Conservation (phyloP, 2,329 filamentous ascomycete genomes). For the Rhynchosporium agropyri region DNA sequence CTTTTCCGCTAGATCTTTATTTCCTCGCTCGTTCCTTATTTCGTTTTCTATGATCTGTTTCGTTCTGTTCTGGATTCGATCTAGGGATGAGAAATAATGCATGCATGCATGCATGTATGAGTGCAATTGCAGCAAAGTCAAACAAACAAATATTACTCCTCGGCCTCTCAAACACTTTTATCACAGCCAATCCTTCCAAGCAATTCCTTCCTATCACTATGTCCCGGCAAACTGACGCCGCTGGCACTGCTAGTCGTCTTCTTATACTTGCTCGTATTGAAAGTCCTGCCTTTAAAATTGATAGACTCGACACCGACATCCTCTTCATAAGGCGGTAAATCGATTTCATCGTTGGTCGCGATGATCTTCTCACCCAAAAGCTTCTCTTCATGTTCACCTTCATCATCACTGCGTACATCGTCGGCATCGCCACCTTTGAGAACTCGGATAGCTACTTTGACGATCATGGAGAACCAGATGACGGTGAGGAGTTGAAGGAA, state of each 20-base stretch:
- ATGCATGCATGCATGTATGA: neutral
- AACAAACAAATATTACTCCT: neutral
- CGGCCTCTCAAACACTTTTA: constrained; percentile 38
- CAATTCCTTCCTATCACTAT: constrained; percentile 43
- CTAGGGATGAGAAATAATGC: constrained; percentile 5
- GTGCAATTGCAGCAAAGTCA: neutral
- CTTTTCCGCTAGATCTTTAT: too few relatives aligned
- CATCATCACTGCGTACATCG: constrained; percentile 85
- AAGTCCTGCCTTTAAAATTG: constrained; percentile 56
- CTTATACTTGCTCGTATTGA: constrained; percentile 34
- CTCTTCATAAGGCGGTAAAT: constrained; percentile 60
- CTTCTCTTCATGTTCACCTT: constrained; percentile 67
- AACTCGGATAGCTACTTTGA: constrained; percentile 79
- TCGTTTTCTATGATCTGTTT: too few relatives aligned
- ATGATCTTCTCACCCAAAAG: constrained; percentile 46
- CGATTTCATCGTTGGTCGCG: constrained; percentile 25
- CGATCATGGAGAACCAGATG: constrained; percentile 88
- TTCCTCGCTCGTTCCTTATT: too few relatives aligned
- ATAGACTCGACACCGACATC: constrained; percentile 76
- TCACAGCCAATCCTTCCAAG: constrained; percentile 44
- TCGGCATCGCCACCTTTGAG: constrained; percentile 77
- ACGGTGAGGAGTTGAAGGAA: constrained; percentile 79
- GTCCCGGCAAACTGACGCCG: constrained; percentile 41
- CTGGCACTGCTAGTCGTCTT: constrained; percentile 38
- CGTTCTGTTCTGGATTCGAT: neutral